Conservation (phyloP, 331 rosid genomes). For the Pyracantha coccinea region DNA sequence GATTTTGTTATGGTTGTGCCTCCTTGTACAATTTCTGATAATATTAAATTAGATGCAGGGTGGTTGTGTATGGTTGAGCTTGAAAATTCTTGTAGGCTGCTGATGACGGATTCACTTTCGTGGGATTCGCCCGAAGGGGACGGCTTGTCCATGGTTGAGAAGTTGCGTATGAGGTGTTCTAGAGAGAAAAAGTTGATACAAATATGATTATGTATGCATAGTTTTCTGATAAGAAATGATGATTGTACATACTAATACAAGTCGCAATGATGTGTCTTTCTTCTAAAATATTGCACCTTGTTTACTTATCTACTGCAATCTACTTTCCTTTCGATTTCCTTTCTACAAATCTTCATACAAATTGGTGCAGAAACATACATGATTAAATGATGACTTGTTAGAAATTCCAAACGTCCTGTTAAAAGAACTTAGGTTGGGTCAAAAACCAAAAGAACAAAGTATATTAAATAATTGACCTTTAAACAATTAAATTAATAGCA, state of each 20-base stretch:
- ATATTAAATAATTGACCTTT: too few species aligned
- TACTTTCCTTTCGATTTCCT: too few species aligned
- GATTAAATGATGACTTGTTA: too few species aligned
- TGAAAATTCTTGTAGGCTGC: not conserved
- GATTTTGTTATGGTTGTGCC: not conserved
- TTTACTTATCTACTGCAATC: too few species aligned
- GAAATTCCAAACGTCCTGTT: too few species aligned
- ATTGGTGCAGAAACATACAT: too few species aligned
- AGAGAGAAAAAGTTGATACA: too few species aligned
- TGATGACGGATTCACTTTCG: constrained; percentile 9
- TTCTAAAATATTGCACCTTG: not conserved
- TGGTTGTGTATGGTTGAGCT: too few species aligned
- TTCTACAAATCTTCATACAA: too few species aligned
- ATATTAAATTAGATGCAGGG: not conserved
- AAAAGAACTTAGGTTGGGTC: too few species aligned
- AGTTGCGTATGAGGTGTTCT: not conserved
- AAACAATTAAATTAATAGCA: too few species aligned
- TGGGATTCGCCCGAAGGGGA: not conserved
- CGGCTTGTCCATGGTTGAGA: constrained; percentile 22
- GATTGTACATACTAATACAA: not conserved
- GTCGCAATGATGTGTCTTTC: not conserved
- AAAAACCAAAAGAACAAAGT: too few species aligned
- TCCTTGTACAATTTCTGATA: not conserved
- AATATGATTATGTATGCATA: not conserved
- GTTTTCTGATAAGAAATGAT: not conserved